Conservation (phyloP, 768 basidiomycete genomes). For the Pulveroboletus sp. region DNA sequence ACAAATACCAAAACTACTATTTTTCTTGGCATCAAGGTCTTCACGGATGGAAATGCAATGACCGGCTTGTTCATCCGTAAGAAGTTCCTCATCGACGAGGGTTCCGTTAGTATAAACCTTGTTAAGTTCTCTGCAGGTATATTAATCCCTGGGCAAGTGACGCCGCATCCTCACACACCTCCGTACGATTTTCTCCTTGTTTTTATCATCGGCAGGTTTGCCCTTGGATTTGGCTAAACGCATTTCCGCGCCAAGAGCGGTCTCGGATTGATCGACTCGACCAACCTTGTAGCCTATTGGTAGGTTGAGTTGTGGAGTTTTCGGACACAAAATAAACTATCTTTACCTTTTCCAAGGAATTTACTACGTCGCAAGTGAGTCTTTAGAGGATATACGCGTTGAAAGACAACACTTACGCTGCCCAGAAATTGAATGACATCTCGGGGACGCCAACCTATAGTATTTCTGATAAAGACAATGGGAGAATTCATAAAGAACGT, state of each 20-base stretch:
- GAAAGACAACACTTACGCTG: constrained; percentile 54
- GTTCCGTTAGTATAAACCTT: constrained; percentile 98
- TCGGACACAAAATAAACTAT: neutral
- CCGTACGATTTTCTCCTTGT: constrained; percentile 85
- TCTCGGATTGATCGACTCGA: constrained; percentile 95
- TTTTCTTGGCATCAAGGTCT: constrained; percentile 30
- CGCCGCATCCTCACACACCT: constrained; percentile 41
- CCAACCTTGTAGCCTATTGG: constrained; percentile 85
- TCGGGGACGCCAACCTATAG: constrained; percentile 92
- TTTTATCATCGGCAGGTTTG: constrained; percentile 47
- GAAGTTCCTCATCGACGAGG: constrained; percentile 83
- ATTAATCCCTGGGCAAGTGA: neutral
- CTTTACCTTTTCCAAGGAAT: constrained; percentile 64
- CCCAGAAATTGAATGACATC: constrained; percentile 89
- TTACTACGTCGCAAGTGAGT: constrained; percentile 44
- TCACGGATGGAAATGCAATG: constrained; percentile 92
- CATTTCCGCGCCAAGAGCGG: constrained; percentile 96
- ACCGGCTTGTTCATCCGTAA: constrained; percentile 90
- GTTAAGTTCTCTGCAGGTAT: constrained; percentile 67
- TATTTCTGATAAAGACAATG: neutral
- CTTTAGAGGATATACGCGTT: constrained; percentile 1
- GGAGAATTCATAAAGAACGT: neutral
- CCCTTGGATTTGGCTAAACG: constrained; percentile 66
- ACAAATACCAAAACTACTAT: constrained; percentile 80
- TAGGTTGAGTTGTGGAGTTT: neutral